Evolutionary conservation across 352 stramenopile species (phyloP).

Genomic region (Aphanomyces invadans): DNA sequence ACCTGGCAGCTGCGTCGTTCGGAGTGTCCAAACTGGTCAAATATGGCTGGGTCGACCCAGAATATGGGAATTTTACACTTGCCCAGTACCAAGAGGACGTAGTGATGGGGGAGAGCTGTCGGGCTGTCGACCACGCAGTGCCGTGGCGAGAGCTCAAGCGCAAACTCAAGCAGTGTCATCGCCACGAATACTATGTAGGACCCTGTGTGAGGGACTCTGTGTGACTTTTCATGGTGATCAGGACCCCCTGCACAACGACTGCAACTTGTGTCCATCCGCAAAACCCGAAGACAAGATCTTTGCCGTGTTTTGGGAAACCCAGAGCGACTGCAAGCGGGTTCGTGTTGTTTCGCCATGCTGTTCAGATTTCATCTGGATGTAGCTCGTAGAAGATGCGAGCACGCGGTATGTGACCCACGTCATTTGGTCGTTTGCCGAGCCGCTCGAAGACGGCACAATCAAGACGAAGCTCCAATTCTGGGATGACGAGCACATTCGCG

Average conservation of each 20-base stretch:
- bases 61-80: neutral
- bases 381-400: constrained; percentile 5
- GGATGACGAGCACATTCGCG: neutral
- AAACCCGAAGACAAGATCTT: constrained; percentile 1
- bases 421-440: constrained; percentile 4
- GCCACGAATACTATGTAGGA: constrained; percentile 21
- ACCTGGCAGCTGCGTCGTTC: neutral
- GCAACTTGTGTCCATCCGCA: neutral
- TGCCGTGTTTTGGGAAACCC: constrained; percentile 13
- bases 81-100: neutral
- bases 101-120: constrained; percentile 2
- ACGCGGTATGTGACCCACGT: constrained; percentile 13
- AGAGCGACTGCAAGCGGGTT: constrained; percentile 3
- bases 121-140: neutral
- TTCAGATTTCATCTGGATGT: neutral
- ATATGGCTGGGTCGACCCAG: neutral
- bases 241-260: constrained; percentile 11
- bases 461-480: constrained; percentile 1
- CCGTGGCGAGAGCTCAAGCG: constrained; percentile 15
- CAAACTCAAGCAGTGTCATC: constrained; percentile 3
- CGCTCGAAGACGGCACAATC: neutral
- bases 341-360: neutral
- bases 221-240: neutral
- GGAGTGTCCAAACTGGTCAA: constrained; percentile 5
- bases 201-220: neutral